A percentile compares a stretch with the other conserved stretches of the same genome.
These are phyloP conservation scores for Cryptosporidium baileyi DNA, from an alignment of 169 alveolate species.

Conservation along the genomic window DNA sequence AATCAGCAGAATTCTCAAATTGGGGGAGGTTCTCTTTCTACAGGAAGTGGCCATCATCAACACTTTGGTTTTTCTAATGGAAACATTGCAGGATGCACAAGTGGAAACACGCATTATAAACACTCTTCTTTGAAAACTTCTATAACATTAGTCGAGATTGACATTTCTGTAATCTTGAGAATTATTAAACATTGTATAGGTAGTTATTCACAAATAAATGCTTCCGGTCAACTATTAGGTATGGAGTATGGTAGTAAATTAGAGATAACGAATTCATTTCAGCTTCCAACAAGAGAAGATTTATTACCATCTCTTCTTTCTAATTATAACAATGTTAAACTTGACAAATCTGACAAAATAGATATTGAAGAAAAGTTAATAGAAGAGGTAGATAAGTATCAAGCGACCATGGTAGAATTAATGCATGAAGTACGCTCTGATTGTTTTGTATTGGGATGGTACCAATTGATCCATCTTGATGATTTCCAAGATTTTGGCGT, in stretches of 20 bases:
- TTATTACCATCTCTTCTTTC: slow-evolving; percentile 74
- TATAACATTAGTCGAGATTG: slow-evolving; percentile 76
- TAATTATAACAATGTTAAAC: slow-evolving; percentile 27
- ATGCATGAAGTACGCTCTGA: slow-evolving; percentile 85
- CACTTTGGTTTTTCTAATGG: neutral
- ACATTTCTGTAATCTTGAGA: slow-evolving; percentile 79
- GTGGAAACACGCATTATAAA: slow-evolving; percentile 10
- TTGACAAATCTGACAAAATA: slow-evolving; percentile 73
- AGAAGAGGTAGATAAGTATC: slow-evolving; percentile 84
- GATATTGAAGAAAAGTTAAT: slow-evolving; percentile 83
- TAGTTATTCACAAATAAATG: slow-evolving; percentile 81
- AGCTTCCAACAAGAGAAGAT: slow-evolving; percentile 85
- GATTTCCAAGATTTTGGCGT: slow-evolving; percentile 82
- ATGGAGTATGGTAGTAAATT: slow-evolving; percentile 80
- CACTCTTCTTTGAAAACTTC: neutral
- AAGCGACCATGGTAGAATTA: slow-evolving; percentile 82
- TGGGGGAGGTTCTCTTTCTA: neutral
- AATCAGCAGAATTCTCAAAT: neutral
- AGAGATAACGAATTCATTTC: slow-evolving; percentile 86
- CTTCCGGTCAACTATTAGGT: slow-evolving; percentile 85
- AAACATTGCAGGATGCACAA: neutral
- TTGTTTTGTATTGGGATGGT: slow-evolving; percentile 88
- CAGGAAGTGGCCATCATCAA: slow-evolving; percentile 9
- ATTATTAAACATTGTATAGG: slow-evolving; percentile 85
- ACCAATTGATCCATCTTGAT: slow-evolving; percentile 82